Conservation (phyloP, 306 rosid species). For the Vigna reflexopilosa region DNA sequence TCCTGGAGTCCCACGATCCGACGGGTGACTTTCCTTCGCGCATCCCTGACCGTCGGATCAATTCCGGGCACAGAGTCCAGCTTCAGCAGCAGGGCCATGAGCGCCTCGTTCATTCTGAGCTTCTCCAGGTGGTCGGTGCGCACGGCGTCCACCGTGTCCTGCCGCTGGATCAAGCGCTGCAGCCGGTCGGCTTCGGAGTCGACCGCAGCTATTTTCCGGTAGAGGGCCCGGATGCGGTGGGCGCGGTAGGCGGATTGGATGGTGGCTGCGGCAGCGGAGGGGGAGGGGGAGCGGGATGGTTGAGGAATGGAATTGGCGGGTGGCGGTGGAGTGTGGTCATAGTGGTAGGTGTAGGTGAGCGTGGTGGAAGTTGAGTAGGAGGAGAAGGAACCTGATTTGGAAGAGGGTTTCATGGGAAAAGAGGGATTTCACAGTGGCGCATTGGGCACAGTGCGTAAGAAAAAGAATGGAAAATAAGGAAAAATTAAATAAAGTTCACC, state of each 20-base stretch:
- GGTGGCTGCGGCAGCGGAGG: constrained; percentile 59
- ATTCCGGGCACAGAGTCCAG: constrained; percentile 89
- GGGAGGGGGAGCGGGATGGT: constrained; percentile 47
- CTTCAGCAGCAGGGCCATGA: constrained; percentile 75
- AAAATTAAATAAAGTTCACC: constrained; percentile 36
- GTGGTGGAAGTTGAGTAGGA: constrained; percentile 48
- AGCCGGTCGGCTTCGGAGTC: constrained; percentile 67
- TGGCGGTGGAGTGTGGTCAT: constrained; percentile 54
- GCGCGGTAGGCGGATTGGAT: constrained; percentile 81
- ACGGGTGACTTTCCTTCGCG: constrained; percentile 78
- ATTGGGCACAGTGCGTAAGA: background rate
- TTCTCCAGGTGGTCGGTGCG: constrained; percentile 71
- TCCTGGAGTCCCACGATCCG: constrained; percentile 95
- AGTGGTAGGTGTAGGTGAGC: constrained; percentile 54
- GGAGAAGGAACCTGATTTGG: constrained; percentile 42
- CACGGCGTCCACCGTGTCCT: constrained; percentile 92
- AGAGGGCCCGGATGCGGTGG: constrained; percentile 71
- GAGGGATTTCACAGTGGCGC: background rate
- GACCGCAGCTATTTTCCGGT: constrained; percentile 62
- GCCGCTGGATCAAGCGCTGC: constrained; percentile 75
- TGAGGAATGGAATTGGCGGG: constrained; percentile 34
- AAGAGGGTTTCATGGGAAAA: constrained; percentile 50
- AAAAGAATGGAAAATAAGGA: background rate
- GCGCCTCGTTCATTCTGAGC: constrained; percentile 76
- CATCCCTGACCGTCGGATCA: constrained; percentile 83